Percentiles rank a stretch among this genome's conserved stretches.
These are phyloP conservation scores for Annulohypoxylon bovei DNA, from an alignment of 495 filamentous ascomycete species.

Conservation along the genomic window DNA sequence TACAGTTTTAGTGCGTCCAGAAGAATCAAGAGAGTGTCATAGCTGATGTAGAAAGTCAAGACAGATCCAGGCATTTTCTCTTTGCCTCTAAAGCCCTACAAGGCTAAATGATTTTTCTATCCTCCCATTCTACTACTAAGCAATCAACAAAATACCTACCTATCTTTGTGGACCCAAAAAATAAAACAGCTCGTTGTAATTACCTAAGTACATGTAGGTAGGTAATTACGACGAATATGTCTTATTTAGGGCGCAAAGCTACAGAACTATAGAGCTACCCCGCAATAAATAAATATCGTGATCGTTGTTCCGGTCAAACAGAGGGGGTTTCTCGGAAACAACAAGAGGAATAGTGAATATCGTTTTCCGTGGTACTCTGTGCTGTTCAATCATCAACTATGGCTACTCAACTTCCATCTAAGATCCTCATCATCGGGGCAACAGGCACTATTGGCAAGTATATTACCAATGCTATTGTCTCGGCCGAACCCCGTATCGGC, in stretches of 20 bases:
- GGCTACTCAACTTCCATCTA: constrained; percentile 51
- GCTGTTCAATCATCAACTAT: constrained; percentile 25
- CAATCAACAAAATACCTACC: neutral
- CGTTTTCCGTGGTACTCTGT: neutral
- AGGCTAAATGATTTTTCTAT: neutral
- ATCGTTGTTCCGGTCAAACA: neutral
- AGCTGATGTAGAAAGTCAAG: too few relatives aligned
- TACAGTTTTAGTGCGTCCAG: too few relatives aligned
- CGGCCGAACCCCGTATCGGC: constrained; percentile 61
- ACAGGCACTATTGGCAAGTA: constrained; percentile 74
- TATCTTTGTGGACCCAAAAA: neutral
- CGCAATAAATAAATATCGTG: constrained; percentile 5
- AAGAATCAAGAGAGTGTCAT: too few relatives aligned
- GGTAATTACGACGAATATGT: neutral
- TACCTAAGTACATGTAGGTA: too few relatives aligned
- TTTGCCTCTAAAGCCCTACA: neutral
- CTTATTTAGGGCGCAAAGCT: neutral
- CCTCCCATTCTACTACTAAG: neutral
- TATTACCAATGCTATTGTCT: constrained; percentile 68
- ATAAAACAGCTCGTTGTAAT: too few relatives aligned
- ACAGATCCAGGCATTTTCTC: too few relatives aligned
- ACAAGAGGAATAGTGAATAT: neutral
- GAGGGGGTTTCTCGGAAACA: neutral
- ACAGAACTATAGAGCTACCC: neutral
- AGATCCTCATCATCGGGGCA: constrained; percentile 74